Percentiles rank a stretch among this genome's conserved stretches.
Evolutionary conservation across 2,329 filamentous ascomycete genomes (phyloP).

Genomic region (Colletotrichum nymphaeae): DNA sequence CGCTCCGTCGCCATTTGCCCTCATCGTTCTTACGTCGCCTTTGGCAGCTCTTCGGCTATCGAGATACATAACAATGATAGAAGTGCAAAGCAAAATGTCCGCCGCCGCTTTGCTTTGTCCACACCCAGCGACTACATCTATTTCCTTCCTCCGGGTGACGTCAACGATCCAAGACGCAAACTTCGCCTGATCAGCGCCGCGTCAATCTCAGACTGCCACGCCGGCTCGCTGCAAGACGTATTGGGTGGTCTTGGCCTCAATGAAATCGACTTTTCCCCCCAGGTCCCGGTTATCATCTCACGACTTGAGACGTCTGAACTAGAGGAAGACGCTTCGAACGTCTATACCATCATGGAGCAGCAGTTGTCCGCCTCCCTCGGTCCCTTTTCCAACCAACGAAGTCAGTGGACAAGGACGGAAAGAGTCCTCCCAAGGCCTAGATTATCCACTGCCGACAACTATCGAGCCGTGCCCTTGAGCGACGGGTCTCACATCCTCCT

Average conservation of each 20-base stretch:
- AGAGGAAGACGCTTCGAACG: not conserved
- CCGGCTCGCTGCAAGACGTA: slow-evolving; percentile 37
- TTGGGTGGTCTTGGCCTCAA: slow-evolving; percentile 38
- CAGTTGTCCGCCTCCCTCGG: not conserved
- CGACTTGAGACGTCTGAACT: slow-evolving; percentile 11
- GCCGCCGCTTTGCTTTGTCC: slow-evolving; percentile 66
- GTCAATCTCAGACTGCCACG: slow-evolving; percentile 47
- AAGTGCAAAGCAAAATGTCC: slow-evolving; percentile 57
- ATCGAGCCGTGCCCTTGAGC: slow-evolving; percentile 71
- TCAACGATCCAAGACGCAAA: slow-evolving; percentile 62
- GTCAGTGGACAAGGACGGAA: not conserved
- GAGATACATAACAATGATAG: slow-evolving; percentile 70
- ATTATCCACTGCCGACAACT: slow-evolving; percentile 63
- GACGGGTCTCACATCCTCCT: slow-evolving; percentile 75
- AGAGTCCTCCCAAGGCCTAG: not conserved
- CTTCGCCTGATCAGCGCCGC: slow-evolving; percentile 72
- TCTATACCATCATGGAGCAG: slow-evolving; percentile 23
- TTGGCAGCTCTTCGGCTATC: slow-evolving; percentile 71
- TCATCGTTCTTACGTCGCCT: slow-evolving; percentile 72
- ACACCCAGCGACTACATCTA: slow-evolving; percentile 67
- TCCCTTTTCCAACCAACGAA: not conserved
- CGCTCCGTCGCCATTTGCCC: slow-evolving; percentile 74
- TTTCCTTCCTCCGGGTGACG: slow-evolving; percentile 67
- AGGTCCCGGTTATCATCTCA: slow-evolving; percentile 37
- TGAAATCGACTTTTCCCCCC: not conserved